phyloP scores from a whole-genome alignment of 106 monocot genomes.

The Dioscorea dumetorum region DNA sequence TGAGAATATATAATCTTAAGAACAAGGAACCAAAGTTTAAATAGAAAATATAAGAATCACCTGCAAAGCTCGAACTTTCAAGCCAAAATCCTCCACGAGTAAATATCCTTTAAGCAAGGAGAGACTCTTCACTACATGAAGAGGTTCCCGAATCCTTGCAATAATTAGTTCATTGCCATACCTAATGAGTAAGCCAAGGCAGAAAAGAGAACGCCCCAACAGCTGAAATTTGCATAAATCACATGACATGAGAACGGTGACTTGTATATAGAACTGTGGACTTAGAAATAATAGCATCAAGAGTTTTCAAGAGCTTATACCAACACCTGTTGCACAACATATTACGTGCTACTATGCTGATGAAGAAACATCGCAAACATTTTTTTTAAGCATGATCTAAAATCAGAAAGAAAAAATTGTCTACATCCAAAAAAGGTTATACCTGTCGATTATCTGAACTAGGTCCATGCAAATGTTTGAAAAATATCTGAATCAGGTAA shows the following conservation, averaged over 20 bases:
- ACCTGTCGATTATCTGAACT: constrained; percentile 79
- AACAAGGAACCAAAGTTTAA: not conserved
- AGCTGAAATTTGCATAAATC: constrained; percentile 45
- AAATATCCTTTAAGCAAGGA: constrained; percentile 66
- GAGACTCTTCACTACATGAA: constrained; percentile 43
- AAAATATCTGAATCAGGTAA: constrained; percentile 68
- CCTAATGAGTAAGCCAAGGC: constrained; percentile 82
- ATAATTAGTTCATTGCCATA: constrained; percentile 66
- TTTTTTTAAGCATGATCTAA: no score
- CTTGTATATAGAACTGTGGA: not conserved
- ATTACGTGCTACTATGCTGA: no score
- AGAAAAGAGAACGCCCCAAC: constrained; percentile 85
- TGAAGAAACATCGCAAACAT: no score
- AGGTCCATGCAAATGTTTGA: constrained; percentile 56
- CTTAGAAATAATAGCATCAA: no score
- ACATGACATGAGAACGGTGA: not conserved
- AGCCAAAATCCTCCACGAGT: constrained; percentile 65
- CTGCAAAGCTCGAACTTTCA: constrained; percentile 94
- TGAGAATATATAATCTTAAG: not conserved
- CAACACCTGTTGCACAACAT: no score
- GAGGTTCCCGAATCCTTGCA: constrained; percentile 25
- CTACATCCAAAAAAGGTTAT: not conserved
- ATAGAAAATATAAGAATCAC: constrained; percentile 15
- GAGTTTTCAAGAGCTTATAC: no score
- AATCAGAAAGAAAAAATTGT: no score